These are phyloP conservation scores for Zoysia japonica DNA, from an alignment of 176 grass and related monocot species.

Conservation along the genomic window DNA sequence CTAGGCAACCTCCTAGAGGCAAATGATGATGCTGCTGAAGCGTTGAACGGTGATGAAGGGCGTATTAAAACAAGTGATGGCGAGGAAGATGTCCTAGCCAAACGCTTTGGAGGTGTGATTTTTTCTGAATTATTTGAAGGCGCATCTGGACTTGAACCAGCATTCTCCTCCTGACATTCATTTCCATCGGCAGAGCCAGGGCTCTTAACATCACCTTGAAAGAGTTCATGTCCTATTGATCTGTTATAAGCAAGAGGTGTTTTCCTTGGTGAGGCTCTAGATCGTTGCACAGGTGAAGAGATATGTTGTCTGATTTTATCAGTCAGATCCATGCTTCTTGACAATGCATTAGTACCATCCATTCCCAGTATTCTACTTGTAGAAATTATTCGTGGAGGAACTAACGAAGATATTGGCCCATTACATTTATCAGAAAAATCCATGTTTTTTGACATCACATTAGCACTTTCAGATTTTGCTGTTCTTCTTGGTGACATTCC, in stretches of 20 bases:
- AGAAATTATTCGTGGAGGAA: constrained; percentile 35
- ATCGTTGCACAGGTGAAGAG: constrained; percentile 43
- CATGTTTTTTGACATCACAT: constrained; percentile 52
- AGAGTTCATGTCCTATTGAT: constrained; percentile 40
- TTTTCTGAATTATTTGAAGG: constrained; percentile 65
- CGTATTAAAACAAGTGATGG: constrained; percentile 48
- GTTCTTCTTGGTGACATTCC: constrained; percentile 61
- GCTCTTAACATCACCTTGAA: constrained; percentile 44
- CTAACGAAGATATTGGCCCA: constrained; percentile 25
- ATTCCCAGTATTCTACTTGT: constrained; percentile 51
- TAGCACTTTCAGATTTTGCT: constrained; percentile 36
- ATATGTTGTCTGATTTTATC: constrained; percentile 47
- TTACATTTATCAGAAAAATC: constrained; percentile 60
- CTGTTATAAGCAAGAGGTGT: constrained; percentile 38
- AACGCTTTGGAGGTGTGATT: constrained; percentile 44
- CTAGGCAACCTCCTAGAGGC: constrained; percentile 61
- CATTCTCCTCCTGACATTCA: constrained; percentile 52
- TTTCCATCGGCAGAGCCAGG: constrained; percentile 53
- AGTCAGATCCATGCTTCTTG: constrained; percentile 59
- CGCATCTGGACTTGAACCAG: constrained; percentile 42
- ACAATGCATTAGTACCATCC: constrained; percentile 55
- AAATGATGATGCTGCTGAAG: constrained; percentile 45
- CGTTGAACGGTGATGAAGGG: constrained; percentile 62
- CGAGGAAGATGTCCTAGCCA: constrained; percentile 62
- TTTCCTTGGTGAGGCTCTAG: constrained; percentile 53